Evolutionary conservation across 352 stramenopile species (phyloP).

Genomic region (Pythium sp.): DNA sequence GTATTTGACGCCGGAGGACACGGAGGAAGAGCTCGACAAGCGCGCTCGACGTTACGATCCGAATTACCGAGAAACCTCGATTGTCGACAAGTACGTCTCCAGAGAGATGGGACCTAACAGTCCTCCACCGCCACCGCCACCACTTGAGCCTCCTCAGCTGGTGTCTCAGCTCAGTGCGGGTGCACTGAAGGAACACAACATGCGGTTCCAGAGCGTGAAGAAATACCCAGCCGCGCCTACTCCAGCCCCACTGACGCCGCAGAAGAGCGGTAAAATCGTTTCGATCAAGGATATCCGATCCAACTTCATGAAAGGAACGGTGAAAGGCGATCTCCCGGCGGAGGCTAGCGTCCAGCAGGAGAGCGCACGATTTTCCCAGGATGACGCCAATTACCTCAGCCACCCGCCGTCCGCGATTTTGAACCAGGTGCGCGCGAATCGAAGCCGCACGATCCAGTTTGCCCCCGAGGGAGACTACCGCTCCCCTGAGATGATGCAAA

Average conservation of each 20-base stretch:
- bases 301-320: conserved; percentile 17
- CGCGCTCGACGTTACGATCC: conserved; percentile 36
- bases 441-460: conserved; percentile 37
- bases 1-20: conserved; percentile 30
- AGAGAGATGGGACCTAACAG: background rate
- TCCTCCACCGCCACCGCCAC: conserved; percentile 9
- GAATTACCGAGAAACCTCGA: conserved; percentile 8
- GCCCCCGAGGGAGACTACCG: conserved; percentile 31
- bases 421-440: conserved; percentile 45
- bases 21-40: conserved; percentile 35
- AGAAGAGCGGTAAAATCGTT: conserved; percentile 30
- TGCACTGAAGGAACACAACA: conserved; percentile 10
- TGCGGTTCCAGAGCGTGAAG: conserved; percentile 10
- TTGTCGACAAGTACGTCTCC: background rate
- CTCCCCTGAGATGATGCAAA: conserved; percentile 29
- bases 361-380: conserved; percentile 8
- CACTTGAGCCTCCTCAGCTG: background rate
- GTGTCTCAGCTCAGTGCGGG: conserved; percentile 9
- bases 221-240: conserved; percentile 1
- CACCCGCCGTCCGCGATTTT: conserved; percentile 43
- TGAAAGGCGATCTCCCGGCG: conserved; percentile 13
- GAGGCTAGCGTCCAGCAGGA: background rate
- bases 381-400: conserved; percentile 22
- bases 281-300: conserved; percentile 37
- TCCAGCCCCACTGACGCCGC: background rate